Evolutionary conservation across 352 stramenopile genomes (phyloP).

Genomic region (Phytophthora niederhauseri): DNA sequence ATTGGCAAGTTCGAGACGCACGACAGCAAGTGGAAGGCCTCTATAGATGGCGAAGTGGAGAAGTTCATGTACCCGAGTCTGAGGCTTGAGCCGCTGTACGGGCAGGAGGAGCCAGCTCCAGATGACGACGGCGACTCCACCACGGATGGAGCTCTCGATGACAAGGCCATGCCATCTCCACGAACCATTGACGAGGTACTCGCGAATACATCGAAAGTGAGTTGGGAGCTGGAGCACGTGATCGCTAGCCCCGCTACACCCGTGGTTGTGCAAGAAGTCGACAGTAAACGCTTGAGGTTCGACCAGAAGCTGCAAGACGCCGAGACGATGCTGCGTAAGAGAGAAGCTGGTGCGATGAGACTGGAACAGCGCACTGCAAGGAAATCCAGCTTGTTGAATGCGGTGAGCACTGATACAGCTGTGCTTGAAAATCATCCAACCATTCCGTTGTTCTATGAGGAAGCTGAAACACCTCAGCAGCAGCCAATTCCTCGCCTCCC

Average conservation of each 20-base stretch:
- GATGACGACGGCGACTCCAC: not conserved
- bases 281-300: constrained; percentile 47
- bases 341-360: constrained; percentile 35
- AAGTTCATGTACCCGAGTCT: constrained; percentile 83
- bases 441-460: constrained; percentile 32
- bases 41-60: constrained; percentile 63
- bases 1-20: constrained; percentile 61
- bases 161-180: constrained; percentile 34
- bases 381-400: constrained; percentile 1
- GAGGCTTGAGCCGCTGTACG: constrained; percentile 56
- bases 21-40: constrained; percentile 66
- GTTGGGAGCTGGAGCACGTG: constrained; percentile 57
- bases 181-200: constrained; percentile 46
- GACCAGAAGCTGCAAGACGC: constrained; percentile 66
- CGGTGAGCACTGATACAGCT: not conserved
- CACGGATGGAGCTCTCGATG: not conserved
- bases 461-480: constrained; percentile 36
- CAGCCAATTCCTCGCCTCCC: constrained; percentile 60
- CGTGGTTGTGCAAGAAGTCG: constrained; percentile 23
- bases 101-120: constrained; percentile 3
- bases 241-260: constrained; percentile 39
- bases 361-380: not conserved
- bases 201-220: constrained; percentile 44
- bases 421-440: not conserved
- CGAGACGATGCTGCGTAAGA: constrained; percentile 55